These are phyloP conservation scores for Yamadazyma mexicana DNA, from an alignment of 1,139 yeast species.

Conservation along the genomic window DNA sequence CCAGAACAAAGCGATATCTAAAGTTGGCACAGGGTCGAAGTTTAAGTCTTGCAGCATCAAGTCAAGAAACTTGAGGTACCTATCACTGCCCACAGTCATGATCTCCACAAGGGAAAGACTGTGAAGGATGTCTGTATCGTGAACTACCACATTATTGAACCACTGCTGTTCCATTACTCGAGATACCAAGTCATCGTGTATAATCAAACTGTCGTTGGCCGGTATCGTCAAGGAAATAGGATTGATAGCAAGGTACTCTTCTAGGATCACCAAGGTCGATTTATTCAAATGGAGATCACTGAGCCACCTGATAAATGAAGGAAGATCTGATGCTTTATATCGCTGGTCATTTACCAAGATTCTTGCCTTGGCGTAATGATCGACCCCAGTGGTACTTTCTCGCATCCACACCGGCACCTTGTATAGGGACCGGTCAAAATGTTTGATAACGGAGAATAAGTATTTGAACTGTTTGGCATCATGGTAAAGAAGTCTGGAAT, in stretches of 20 bases:
- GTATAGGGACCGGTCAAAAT: neutral
- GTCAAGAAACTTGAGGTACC: constrained; percentile 28
- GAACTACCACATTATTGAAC: constrained; percentile 30
- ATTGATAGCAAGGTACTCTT: constrained; percentile 6
- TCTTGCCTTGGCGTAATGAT: neutral
- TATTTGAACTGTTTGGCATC: constrained; percentile 14
- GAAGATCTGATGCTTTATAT: neutral
- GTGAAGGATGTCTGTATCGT: constrained; percentile 27
- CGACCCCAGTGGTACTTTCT: neutral
- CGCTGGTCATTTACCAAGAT: neutral
- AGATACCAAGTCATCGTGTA: constrained; percentile 31
- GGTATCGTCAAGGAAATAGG: constrained; percentile 16
- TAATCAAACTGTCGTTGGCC: constrained; percentile 10
- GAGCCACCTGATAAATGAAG: neutral
- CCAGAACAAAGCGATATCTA: constrained; percentile 42
- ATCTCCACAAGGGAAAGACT: constrained; percentile 20
- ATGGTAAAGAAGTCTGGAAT: constrained; percentile 21
- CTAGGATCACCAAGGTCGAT: neutral
- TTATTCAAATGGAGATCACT: neutral
- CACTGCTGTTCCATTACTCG: constrained; percentile 33
- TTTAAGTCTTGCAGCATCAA: neutral
- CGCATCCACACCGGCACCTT: neutral
- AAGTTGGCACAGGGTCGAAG: constrained; percentile 31
- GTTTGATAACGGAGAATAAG: constrained; percentile 2
- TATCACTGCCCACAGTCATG: constrained; percentile 19